phyloP scores from a whole-genome alignment of 1,139 yeast species.

The Yamadazyma atmosphaerica region DNA sequence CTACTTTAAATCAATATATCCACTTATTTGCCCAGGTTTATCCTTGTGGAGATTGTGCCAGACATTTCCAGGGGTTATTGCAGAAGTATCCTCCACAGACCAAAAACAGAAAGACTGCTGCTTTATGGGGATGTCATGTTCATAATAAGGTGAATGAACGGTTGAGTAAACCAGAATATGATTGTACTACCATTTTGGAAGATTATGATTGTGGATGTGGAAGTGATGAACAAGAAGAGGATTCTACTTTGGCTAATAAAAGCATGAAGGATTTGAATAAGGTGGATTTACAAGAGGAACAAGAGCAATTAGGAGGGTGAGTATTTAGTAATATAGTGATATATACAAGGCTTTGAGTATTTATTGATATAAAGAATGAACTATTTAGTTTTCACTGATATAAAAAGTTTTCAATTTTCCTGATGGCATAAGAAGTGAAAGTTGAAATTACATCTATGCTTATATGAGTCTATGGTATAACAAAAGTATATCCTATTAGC shows the following conservation, averaged over 20 bases:
- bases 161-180: constrained; percentile 70
- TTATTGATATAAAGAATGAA: not conserved
- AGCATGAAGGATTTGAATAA: constrained; percentile 40
- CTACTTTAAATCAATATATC: constrained; percentile 57
- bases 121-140: constrained; percentile 95
- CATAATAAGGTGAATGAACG: constrained; percentile 84
- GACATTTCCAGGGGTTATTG: constrained; percentile 76
- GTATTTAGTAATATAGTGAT: too few species aligned
- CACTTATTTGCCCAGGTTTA: constrained; percentile 73
- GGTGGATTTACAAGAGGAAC: constrained; percentile 46
- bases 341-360: too few species aligned
- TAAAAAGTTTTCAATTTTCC: too few species aligned
- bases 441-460: too few species aligned
- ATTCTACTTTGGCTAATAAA: constrained; percentile 37
- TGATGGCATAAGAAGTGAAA: too few species aligned
- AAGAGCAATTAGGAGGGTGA: constrained; percentile 39
- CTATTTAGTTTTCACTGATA: too few species aligned
- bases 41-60: constrained; percentile 95
- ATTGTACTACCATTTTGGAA: constrained; percentile 79
- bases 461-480: too few species aligned
- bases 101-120: constrained; percentile 73
- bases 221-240: constrained; percentile 55
- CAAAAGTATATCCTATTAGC: too few species aligned
- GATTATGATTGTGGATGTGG: constrained; percentile 98
- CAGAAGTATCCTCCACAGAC: constrained; percentile 82